Conservation (phyloP, 108 stramenopile species). For the Discostella stelligeroides region DNA sequence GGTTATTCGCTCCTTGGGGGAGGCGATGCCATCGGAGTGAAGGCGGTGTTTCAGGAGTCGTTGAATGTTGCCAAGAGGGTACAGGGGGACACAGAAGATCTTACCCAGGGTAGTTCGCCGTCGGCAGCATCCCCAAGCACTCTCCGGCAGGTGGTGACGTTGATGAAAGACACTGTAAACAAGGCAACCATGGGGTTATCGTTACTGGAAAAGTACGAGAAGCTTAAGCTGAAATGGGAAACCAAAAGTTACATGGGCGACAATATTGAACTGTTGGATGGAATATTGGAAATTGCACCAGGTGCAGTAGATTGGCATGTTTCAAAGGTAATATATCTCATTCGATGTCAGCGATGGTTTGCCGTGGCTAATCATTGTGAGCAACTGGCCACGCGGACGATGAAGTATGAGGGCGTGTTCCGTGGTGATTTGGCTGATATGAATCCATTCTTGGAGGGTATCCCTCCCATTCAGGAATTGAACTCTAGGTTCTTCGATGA, state of each 20-base stretch:
- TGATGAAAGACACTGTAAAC: constrained; percentile 1
- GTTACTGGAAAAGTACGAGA: not conserved
- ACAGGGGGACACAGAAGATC: constrained; percentile 6
- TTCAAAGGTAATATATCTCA: constrained; percentile 25
- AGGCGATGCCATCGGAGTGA: constrained; percentile 19
- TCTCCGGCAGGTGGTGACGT: not conserved
- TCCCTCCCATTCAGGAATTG: constrained; percentile 21
- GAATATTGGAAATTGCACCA: constrained; percentile 28
- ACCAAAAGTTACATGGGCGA: not conserved
- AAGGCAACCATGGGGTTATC: constrained; percentile 15
- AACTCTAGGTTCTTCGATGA: constrained; percentile 27
- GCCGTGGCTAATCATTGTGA: constrained; percentile 49
- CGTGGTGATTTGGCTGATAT: constrained; percentile 21
- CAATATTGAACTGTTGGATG: constrained; percentile 8
- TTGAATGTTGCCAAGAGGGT: constrained; percentile 27
- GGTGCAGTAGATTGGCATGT: constrained; percentile 23
- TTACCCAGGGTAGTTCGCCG: not conserved
- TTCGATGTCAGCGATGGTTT: constrained; percentile 29
- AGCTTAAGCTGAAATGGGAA: constrained; percentile 1
- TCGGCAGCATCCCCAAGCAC: not conserved
- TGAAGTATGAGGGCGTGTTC: constrained; percentile 30
- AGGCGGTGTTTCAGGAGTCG: constrained; percentile 32
- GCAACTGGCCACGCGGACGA: constrained; percentile 21
- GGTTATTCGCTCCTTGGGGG: constrained; percentile 31
- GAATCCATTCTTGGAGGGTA: constrained; percentile 14